A percentile compares a stretch with the other conserved stretches of the same genome.
Conservation (phyloP, 108 stramenopile species). For the Nitzschia putrida region DNA sequence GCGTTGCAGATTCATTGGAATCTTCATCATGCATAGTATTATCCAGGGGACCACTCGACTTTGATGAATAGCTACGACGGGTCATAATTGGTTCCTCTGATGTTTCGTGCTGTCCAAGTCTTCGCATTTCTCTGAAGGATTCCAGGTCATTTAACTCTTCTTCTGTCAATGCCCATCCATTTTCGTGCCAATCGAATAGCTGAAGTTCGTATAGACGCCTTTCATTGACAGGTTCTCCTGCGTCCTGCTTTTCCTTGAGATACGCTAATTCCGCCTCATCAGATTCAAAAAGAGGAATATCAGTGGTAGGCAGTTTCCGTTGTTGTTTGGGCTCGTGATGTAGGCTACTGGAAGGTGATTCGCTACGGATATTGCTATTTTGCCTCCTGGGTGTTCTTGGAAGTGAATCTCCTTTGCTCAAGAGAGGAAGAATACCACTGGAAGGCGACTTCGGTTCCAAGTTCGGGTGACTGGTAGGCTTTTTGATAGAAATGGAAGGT, state of each 20-base stretch:
- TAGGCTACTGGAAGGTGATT: too few relatives aligned
- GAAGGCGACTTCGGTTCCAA: not conserved
- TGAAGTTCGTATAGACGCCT: conserved; percentile 26
- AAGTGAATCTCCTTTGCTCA: not conserved
- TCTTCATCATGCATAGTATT: conserved; percentile 1
- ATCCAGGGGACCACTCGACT: not conserved
- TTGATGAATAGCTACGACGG: not conserved
- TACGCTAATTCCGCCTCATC: conserved; percentile 14
- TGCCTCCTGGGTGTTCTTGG: not conserved
- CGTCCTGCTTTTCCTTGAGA: conserved; percentile 11
- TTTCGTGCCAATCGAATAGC: conserved; percentile 14
- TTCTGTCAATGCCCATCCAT: conserved; percentile 10
- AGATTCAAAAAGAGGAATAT: not conserved
- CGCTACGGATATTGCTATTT: not conserved
- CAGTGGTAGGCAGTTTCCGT: not conserved
- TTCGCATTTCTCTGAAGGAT: conserved; percentile 4
- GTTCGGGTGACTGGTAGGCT: not conserved
- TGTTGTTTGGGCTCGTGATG: too few relatives aligned
- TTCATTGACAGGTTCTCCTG: conserved; percentile 22
- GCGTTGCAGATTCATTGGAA: not conserved
- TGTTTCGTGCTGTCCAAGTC: not conserved
- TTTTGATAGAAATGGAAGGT: not conserved
- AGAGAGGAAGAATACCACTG: not conserved
- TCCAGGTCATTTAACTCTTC: conserved; percentile 7
- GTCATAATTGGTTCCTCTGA: not conserved